These are phyloP conservation scores for Boletus subcaerulescens DNA, from an alignment of 768 basidiomycete species.

Conservation along the genomic window DNA sequence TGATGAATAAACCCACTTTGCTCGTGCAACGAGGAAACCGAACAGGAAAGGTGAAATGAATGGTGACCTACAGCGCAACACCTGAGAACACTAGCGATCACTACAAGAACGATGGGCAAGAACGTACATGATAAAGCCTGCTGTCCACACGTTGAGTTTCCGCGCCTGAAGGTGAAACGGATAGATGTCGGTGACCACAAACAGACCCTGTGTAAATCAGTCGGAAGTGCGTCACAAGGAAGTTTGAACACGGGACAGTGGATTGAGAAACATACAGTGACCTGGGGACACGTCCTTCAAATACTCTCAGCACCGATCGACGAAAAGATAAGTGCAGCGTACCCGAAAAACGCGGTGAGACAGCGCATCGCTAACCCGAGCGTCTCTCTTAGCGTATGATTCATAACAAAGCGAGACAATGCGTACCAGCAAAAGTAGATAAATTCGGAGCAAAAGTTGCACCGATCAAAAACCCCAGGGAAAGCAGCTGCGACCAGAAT, in stretches of 20 bases:
- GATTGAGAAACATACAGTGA: conserved; percentile 33
- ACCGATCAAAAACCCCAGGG: conserved; percentile 47
- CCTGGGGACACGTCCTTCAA: conserved; percentile 49
- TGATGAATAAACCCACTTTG: conserved; percentile 16
- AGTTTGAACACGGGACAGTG: neutral
- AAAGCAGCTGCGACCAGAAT: conserved; percentile 38
- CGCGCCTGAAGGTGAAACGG: conserved; percentile 54
- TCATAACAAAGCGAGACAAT: neutral
- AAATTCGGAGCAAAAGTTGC: conserved; percentile 51
- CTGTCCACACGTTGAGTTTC: conserved; percentile 52
- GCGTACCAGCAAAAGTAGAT: conserved; percentile 43
- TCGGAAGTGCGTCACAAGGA: neutral
- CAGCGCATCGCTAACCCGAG: conserved; percentile 29
- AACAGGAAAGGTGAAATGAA: conserved; percentile 31
- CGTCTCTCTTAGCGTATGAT: neutral
- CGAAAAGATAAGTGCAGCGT: neutral
- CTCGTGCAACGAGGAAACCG: conserved; percentile 28
- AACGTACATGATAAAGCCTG: conserved; percentile 53
- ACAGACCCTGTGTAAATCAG: conserved; percentile 35
- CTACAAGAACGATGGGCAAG: conserved; percentile 30
- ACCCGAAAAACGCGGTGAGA: conserved; percentile 33
- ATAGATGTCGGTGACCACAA: conserved; percentile 47
- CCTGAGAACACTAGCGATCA: conserved; percentile 22
- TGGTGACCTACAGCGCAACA: conserved; percentile 26
- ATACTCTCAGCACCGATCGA: neutral